Percentiles rank a stretch among this genome's conserved stretches.
phyloP scores from a whole-genome alignment of 2,329 filamentous ascomycete species.

The Cladorrhinum sp. region DNA sequence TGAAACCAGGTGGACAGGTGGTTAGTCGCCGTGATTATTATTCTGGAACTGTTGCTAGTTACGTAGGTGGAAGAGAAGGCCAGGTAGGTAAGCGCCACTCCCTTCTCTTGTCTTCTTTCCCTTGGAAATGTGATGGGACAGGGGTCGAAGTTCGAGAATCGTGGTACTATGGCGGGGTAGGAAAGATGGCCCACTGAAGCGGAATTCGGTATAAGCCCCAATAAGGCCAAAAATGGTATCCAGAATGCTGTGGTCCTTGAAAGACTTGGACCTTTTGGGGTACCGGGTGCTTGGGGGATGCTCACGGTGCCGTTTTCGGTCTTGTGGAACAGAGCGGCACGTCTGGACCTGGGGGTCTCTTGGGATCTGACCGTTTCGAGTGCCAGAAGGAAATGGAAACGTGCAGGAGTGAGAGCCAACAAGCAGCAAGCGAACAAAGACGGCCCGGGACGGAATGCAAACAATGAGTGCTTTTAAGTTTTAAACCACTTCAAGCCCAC shows the following conservation, averaged over 20 bases:
- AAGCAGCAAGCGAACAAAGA: background rate
- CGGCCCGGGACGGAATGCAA: background rate
- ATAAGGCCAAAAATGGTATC: slow-evolving; percentile 5
- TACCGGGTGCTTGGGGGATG: background rate
- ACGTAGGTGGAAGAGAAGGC: background rate
- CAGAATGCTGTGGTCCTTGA: background rate
- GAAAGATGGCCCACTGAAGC: background rate
- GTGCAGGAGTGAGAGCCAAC: background rate
- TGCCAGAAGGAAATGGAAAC: background rate
- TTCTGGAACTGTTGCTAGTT: background rate
- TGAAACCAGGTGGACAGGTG: background rate
- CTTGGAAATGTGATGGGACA: background rate
- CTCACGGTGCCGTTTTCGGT: background rate
- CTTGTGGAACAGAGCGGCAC: slow-evolving; percentile 5
- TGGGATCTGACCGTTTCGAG: background rate
- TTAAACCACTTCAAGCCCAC: background rate
- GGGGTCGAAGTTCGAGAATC: background rate
- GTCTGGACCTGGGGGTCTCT: background rate
- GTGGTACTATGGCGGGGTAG: slow-evolving; percentile 4
- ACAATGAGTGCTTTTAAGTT: background rate
- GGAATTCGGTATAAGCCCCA: slow-evolving; percentile 1
- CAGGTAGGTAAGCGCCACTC: background rate
- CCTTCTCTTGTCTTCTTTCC: background rate
- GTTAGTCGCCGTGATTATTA: background rate
- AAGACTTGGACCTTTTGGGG: background rate